Base-by-base conservation (phyloP, 2,329 filamentous ascomycete genomes). In the Aspergillus flavus region DNA sequence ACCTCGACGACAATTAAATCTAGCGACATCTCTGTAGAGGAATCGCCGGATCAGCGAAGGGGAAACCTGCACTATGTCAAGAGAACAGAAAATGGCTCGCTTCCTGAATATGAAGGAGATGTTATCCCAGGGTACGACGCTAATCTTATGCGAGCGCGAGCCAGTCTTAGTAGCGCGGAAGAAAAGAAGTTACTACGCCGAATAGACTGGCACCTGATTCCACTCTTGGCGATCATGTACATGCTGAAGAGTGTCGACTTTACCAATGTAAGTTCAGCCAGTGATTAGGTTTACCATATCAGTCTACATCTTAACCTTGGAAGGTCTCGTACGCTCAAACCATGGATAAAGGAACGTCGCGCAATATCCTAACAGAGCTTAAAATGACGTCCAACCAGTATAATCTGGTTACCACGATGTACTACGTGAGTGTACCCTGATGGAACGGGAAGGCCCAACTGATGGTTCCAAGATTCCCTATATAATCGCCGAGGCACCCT, bases 371-470 rank as follows among this genome's bases (percentile, higher is more conserved):
- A 7, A 63, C 57, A 0, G 57, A 60, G 26, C 32, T 63, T 2
- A 39, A 53, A 26, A 63, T 63, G 16, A 57, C 52, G 0, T 63
- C 61, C 12, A n/a, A 63, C 21, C 57, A 63, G 52, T 63, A 56
- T 21, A 59, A 59, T 16, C 52, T 63, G 21, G 57, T 63, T 6
- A 63, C 57, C 2, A 55, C 58, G 0, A 41, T 63, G 57, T 63
- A 60, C 16, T 60, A 54, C 26, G 61, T 63, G 52, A 53, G 61
- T 9, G 4, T n/a, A 9, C 3, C 1, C 16, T 4, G 23, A 19
- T 14, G 16, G 9, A 12, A 10, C 2, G 11, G 26, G 6, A 26
- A 1, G 12, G 9, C 10, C 19, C 7, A 4, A 19, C 10, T 45
- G 1, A 45, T 19, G 2, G 1, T 23, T 48, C 26, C 2, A 57